Evolutionary conservation across 148 eudicot species (phyloP), one percentile per base, ranked within the genome.

Genomic region (Salicornia ramosissima): DNA sequence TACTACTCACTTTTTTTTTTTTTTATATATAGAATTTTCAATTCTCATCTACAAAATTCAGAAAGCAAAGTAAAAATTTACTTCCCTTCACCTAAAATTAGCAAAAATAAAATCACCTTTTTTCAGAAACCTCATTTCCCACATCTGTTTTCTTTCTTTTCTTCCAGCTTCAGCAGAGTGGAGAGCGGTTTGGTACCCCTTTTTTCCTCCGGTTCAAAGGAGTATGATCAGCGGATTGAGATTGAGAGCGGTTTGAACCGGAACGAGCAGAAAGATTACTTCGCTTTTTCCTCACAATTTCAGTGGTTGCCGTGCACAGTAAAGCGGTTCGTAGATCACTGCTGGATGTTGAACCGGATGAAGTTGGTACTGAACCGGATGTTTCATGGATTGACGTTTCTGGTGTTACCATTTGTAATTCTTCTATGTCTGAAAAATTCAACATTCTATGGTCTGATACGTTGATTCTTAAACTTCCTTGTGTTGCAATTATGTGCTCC

Each of bases 361-460:
- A 79, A 36, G 70, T 68, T 10, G 57, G 69, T 6, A 47, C 0
- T 12, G 75, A 76, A 66, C 67, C 69, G 60, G 80, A 40, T 18
- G 73, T 47, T 36, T 84, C 77, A 31, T 81, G 80, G 29, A 84
- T 80, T 53, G 88, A n/a, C n/a, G n/a, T 73, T 70, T 82, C 79
- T n/a, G 79, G 82, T 5, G 79, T 77, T 13, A 80, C 67, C 5
- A 39, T 45, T 61, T 71, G 76, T 26, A 71, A 58, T 47, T 75
- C 77, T 12, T 69, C 77, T 21, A 69, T 26, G 58, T 79, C 82
- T 11, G 76, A 46, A 46, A 83, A 73, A 3, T 33, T 62, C 10
- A 77, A 56, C 51, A 65, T 4, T 30, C 39, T 75, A 64, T 70
- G 50, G 10, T 69, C 75, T 33, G 73, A 70, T 4, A 77, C 31